Evolutionary conservation across 2,329 filamentous ascomycete genomes (phyloP).

Genomic region (Tolypocladium guangdongense): DNA sequence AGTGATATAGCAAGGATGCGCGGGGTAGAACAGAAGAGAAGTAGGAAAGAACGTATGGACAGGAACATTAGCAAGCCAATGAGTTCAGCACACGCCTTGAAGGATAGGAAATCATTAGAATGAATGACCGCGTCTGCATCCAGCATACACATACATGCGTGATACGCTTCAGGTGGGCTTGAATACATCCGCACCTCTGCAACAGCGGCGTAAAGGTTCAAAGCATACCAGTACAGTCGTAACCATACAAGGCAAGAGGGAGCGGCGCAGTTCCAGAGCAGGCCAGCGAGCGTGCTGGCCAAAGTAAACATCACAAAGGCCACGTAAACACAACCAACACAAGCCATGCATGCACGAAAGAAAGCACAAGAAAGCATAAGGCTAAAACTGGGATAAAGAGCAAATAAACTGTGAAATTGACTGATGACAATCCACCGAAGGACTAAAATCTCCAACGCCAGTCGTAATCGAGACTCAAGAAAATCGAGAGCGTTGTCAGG

Average conservation of each 20-base stretch:
- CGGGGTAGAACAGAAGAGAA: not conserved
- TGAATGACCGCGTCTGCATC: not conserved
- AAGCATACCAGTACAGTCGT: not conserved
- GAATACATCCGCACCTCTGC: not conserved
- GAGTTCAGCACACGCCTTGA: not conserved
- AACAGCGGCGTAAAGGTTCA: not conserved
- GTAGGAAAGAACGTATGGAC: not conserved
- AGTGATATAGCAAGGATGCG: not conserved
- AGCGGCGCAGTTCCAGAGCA: not conserved
- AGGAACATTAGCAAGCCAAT: not conserved
- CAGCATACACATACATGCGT: not conserved
- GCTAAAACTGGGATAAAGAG: slow-evolving; percentile 11
- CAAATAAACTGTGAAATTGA: slow-evolving; percentile 22
- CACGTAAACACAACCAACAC: not conserved
- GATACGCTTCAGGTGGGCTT: not conserved
- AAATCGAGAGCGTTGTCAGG: slow-evolving; percentile 16
- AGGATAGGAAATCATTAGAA: not conserved
- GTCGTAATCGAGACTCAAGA: slow-evolving; percentile 24
- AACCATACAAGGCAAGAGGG: not conserved
- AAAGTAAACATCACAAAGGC: not conserved
- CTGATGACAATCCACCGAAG: slow-evolving; percentile 25
- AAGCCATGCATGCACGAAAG: slow-evolving; percentile 7
- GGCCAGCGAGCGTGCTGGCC: not conserved
- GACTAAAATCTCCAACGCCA: slow-evolving; percentile 30
- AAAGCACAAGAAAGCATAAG: slow-evolving; percentile 13